A percentile compares a stretch with the other conserved stretches of the same genome.
Conservation (phyloP, 2,329 filamentous ascomycete genomes). For the Cadophora luteo-olivacea region DNA sequence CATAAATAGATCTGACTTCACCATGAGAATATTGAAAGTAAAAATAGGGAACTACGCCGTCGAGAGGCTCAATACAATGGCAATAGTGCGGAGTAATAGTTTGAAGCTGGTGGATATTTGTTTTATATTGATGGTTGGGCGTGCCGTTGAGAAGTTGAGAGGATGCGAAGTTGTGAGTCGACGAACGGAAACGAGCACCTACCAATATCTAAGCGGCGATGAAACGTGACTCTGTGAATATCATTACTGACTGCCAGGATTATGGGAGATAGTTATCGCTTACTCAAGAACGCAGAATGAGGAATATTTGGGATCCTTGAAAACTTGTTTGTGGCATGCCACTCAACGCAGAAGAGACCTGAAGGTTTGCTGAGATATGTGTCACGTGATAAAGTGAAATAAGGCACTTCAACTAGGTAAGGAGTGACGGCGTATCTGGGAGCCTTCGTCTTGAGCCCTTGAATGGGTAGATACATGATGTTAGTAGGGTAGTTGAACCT, state of each 20-base stretch:
- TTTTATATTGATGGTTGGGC: constrained; percentile 9
- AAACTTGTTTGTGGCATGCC: no score
- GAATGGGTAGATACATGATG: not conserved
- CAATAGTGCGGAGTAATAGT: constrained; percentile 11
- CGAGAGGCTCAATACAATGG: not conserved
- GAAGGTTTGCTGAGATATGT: no score
- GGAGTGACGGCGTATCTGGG: no score
- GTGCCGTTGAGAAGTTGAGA: not conserved
- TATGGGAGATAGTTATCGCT: no score
- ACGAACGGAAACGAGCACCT: not conserved
- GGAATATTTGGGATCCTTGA: no score
- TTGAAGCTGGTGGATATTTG: not conserved
- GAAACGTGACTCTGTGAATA: not conserved
- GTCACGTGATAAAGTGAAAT: no score
- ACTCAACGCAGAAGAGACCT: no score
- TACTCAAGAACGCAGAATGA: no score
- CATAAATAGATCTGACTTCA: constrained; percentile 19
- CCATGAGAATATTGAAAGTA: constrained; percentile 19
- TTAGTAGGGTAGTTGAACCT: no score
- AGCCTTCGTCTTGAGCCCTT: no score
- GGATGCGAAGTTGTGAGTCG: not conserved
- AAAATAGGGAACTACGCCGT: constrained; percentile 10
- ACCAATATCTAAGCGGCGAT: not conserved
- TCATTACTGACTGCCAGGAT: not conserved
- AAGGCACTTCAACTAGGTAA: no score